Base-by-base conservation (phyloP, 768 basidiomycete genomes). In the Sistotremastrum suecicum region DNA sequence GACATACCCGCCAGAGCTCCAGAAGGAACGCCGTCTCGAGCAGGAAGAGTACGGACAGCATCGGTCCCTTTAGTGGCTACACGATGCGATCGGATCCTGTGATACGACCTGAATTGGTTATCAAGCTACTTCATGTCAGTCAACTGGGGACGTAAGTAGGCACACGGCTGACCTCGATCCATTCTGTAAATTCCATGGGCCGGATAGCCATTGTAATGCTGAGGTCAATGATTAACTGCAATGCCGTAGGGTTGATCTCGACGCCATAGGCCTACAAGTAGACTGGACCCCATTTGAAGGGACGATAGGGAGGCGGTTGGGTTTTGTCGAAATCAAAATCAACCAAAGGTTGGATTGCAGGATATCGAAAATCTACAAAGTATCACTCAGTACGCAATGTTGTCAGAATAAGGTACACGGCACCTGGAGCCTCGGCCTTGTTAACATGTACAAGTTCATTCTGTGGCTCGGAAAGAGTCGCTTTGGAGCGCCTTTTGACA, bases 171-270 rank as follows among this genome's bases (percentile, higher is more conserved):
- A 76, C 78, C 63, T 83, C 78, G 40, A 85, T 75, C 83, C 82
- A 84, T 44, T 79, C 74, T 37, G 70, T 67, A 76, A 77, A 85
- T 6, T 64, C 65, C 79, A 84, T 82, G 42, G 56, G 61, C 36
- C 75, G 71, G 53, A 80, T 73, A 50, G 75, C 79, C 78, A 82
- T 83, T 33, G 78, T 83, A 37, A 80, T 67, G 51, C 79, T 82
- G 36, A 34, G 38, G 36, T 7, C 5, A 9, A 5, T 7, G 35
- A 7, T 7, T 37, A 48, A 28, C n/a, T 36, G 39, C 9, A 47
- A 37, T 37, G 34, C 4, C 8, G 31, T 32, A 5, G 28, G 11
- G 2, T 5, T 46, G 5, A 49, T 20, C n/a, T 36, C 28, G 41
- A 38, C 37, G 35, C 37, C 29, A 29, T 12, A 12, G 3, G n/a